Conservation (phyloP, 352 stramenopile species). For the Phytopythium mirpurense region DNA sequence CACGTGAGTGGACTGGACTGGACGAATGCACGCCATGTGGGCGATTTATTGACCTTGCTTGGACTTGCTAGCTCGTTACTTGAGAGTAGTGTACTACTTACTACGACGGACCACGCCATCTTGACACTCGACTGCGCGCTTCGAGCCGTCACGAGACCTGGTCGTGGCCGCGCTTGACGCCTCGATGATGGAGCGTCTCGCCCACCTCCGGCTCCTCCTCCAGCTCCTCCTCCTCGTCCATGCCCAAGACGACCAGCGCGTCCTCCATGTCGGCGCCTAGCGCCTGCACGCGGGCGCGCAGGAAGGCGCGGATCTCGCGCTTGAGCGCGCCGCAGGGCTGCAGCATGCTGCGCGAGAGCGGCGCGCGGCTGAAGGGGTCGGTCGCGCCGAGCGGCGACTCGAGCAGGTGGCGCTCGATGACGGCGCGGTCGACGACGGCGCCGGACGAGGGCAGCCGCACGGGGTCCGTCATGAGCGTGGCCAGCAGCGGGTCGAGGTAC, state of each 20-base stretch:
- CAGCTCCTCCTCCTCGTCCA: conserved; percentile 28
- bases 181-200: background rate
- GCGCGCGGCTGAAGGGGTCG: conserved; percentile 95
- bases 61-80: too few relatives aligned
- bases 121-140: too few relatives aligned
- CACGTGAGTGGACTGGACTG: too few relatives aligned
- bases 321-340: conserved; percentile 45
- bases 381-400: conserved; percentile 54
- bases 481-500: conserved; percentile 86
- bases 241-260: conserved; percentile 49
- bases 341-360: conserved; percentile 66
- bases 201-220: conserved; percentile 9
- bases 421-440: conserved; percentile 88
- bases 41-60: too few relatives aligned
- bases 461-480: conserved; percentile 12
- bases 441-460: conserved; percentile 85
- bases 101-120: too few relatives aligned
- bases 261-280: conserved; percentile 40
- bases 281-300: conserved; percentile 43
- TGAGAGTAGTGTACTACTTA: too few relatives aligned
- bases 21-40: too few relatives aligned
- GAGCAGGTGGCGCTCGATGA: conserved; percentile 95
- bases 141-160: too few relatives aligned
- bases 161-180: conserved; percentile 4
- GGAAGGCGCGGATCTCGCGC: conserved; percentile 52